These are phyloP conservation scores for Nakazawaea wickerhamii DNA, from an alignment of 805 yeast genomes.

Conservation along the genomic window DNA sequence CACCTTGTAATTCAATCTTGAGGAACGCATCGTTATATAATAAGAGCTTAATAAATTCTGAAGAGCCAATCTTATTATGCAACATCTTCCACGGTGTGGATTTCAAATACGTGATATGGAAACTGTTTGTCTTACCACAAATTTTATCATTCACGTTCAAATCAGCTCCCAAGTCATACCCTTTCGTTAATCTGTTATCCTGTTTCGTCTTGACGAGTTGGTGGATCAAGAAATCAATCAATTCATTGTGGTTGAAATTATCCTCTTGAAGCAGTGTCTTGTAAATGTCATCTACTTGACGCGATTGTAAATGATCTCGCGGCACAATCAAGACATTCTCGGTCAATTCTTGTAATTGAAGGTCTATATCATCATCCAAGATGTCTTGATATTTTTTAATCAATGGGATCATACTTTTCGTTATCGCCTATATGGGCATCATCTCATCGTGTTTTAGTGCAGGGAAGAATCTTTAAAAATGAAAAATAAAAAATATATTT, in stretches of 20 bases:
- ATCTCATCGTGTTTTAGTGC: neutral
- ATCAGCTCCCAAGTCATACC: conserved; percentile 33
- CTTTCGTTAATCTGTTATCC: conserved; percentile 35
- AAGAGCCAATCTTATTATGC: conserved; percentile 33
- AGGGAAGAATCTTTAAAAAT: conserved; percentile 1
- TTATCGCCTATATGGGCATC: neutral
- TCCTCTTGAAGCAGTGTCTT: conserved; percentile 4
- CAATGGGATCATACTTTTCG: conserved; percentile 3
- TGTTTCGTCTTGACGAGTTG: conserved; percentile 25
- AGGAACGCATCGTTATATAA: conserved; percentile 30
- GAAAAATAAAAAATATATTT: conserved; percentile 2
- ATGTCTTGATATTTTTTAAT: neutral
- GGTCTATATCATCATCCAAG: neutral
- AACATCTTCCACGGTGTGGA: conserved; percentile 38
- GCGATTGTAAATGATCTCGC: neutral
- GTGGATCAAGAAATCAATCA: conserved; percentile 37
- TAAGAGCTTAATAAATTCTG: conserved; percentile 33
- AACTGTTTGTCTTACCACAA: conserved; percentile 30
- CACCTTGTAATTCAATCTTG: conserved; percentile 19
- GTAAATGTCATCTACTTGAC: neutral
- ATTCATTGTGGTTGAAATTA: conserved; percentile 22
- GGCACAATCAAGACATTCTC: neutral
- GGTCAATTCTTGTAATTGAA: neutral
- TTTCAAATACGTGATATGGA: conserved; percentile 36
- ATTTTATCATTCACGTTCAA: conserved; percentile 23